A percentile compares a stretch with the other conserved stretches of the same genome.
Evolutionary conservation across 2,329 filamentous ascomycete genomes (phyloP).

Genomic region (Alternaria alternata): DNA sequence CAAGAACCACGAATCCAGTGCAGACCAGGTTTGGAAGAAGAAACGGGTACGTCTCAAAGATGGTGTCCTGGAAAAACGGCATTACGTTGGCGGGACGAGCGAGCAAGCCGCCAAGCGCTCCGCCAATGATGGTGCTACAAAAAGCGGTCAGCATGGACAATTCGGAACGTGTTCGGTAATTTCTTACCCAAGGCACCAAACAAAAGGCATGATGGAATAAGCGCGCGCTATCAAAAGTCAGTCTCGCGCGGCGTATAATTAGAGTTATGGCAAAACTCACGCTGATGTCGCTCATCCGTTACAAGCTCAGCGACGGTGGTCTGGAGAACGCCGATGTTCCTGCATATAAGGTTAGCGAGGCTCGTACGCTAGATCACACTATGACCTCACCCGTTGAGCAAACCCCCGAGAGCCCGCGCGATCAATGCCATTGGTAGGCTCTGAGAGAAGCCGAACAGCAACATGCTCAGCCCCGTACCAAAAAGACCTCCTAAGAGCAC

Average conservation of each 20-base stretch:
- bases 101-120: constrained; percentile 87
- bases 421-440: constrained; percentile 84
- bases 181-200: constrained; percentile 89
- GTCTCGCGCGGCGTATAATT: constrained; percentile 18
- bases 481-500: constrained; percentile 88
- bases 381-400: constrained; percentile 82
- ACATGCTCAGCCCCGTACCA: constrained; percentile 90
- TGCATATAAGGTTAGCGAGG: constrained; percentile 53
- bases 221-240: constrained; percentile 72
- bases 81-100: constrained; percentile 87
- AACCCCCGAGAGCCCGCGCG: constrained; percentile 85
- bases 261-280: constrained; percentile 59
- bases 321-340: constrained; percentile 93
- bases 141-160: constrained; percentile 34
- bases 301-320: constrained; percentile 95
- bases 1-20: constrained; percentile 76
- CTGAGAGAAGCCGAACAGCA: constrained; percentile 89
- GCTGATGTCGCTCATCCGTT: constrained; percentile 91
- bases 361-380: constrained; percentile 32
- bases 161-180: constrained; percentile 18
- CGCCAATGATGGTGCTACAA: constrained; percentile 84
- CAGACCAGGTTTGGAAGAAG: constrained; percentile 92
- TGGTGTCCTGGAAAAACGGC: constrained; percentile 77
- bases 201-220: constrained; percentile 97
- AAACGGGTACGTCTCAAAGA: constrained; percentile 90